A percentile compares a stretch with the other conserved stretches of the same genome.
Conservation (phyloP, 2,329 filamentous ascomycete genomes). For the Periconia sp. region DNA sequence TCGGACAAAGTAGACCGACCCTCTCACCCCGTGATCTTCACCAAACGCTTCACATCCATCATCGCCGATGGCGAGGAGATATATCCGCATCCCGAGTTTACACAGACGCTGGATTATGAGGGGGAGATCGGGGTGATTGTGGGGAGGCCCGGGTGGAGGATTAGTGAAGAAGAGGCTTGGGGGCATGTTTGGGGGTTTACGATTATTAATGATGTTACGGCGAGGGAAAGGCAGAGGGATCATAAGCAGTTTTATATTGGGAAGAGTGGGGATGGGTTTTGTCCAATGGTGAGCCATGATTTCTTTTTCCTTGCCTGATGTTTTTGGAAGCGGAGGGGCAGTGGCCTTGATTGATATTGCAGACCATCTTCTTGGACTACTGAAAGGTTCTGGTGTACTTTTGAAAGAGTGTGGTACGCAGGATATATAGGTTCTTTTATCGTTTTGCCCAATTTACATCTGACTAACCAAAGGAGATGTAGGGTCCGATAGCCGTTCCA, state of each 20-base stretch:
- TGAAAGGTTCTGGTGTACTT: too few relatives aligned
- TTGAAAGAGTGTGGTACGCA: too few relatives aligned
- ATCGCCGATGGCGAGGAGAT: slow-evolving; percentile 57
- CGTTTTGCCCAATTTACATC: too few relatives aligned
- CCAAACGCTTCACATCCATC: slow-evolving; percentile 61
- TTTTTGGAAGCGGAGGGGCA: too few relatives aligned
- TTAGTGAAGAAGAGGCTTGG: slow-evolving; percentile 54
- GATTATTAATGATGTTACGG: slow-evolving; percentile 52
- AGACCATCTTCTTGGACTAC: too few relatives aligned
- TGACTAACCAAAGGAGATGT: too few relatives aligned
- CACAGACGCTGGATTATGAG: slow-evolving; percentile 60
- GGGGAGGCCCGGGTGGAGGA: slow-evolving; percentile 55
- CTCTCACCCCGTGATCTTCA: slow-evolving; percentile 63
- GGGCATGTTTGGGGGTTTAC: slow-evolving; percentile 64
- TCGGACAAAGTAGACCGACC: slow-evolving; percentile 61
- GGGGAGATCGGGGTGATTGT: slow-evolving; percentile 64
- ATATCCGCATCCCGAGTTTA: slow-evolving; percentile 55
- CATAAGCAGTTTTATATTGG: slow-evolving; percentile 68
- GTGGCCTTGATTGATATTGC: too few relatives aligned
- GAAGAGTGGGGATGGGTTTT: slow-evolving; percentile 63
- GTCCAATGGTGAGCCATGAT: slow-evolving; percentile 55
- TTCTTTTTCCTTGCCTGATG: too few relatives aligned
- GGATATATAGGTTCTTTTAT: too few relatives aligned
- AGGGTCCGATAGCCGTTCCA: slow-evolving; percentile 61
- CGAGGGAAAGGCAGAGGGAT: slow-evolving; percentile 31